Evolutionary conservation across 441 rosid species (phyloP), one percentile per base, ranked within the genome.

Genomic region (Corymbia calophylla): DNA sequence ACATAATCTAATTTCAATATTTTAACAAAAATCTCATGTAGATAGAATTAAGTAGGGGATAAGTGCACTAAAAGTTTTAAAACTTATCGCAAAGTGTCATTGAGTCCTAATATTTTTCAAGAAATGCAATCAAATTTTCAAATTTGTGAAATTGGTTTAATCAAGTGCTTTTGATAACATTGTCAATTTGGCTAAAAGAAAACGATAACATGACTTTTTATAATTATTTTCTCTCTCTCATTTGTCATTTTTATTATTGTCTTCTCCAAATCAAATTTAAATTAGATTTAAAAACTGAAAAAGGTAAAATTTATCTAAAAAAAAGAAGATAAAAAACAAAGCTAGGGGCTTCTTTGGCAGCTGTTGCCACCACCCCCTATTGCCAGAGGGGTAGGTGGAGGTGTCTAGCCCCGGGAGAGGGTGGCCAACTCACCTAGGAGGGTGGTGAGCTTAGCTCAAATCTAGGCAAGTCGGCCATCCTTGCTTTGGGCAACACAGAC

Each of bases 381-480:
- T 56, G 23, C 29, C 62, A 21, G 23, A 56, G 62, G 29, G 62
- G 6, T 12, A 27, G 23, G 8, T 56, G 62, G 62, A 56, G 62
- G 12, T 23, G 27, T 56, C 62, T 12, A 23, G 13, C 62, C 39
- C 39, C 4, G 39, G 39, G 39, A 35, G 39, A 35, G 39, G 39
- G 39, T 35, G 39, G 39, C 39, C 39, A 35, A 35, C 39, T 35
- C 39, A 35, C 29, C 13, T 4, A 23, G 29, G 62, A 56, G 62
- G 62, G 62, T 23, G 62, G 62, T 56, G 62, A 56, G 29, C 62
- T 56, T 29, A 56, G 23, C 62, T 29, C 62, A 56, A 23, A 56
- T 56, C 23, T 56, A 0, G 29, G 1, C 6, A 2, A 56, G 0
- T 56, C 0, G 2, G 13, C 29, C 29, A 56, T 12, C 62, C 29